These are phyloP conservation scores for Trichoderma parareesei DNA, from an alignment of 495 filamentous ascomycete genomes.

Conservation along the genomic window DNA sequence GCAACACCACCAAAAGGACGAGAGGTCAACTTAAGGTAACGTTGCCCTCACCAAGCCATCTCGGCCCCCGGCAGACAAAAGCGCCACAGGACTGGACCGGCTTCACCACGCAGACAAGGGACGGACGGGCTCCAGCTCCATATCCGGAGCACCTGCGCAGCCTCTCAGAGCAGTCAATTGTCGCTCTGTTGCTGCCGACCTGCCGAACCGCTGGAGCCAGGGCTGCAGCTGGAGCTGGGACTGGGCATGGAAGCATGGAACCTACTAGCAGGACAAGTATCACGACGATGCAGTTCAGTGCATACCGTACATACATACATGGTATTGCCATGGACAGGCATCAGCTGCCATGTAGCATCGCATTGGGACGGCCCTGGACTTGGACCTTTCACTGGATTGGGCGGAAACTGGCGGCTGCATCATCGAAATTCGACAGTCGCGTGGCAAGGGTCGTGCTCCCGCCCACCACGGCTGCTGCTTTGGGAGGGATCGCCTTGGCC, in stretches of 20 bases:
- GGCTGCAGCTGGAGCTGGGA: not conserved
- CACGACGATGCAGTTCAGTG: too few relatives aligned
- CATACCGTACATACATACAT: too few relatives aligned
- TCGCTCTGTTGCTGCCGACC: not conserved
- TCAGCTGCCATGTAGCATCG: not conserved
- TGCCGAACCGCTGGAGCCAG: not conserved
- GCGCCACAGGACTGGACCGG: not conserved
- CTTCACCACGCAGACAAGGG: not conserved
- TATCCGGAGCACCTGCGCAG: not conserved
- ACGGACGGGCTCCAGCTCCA: not conserved
- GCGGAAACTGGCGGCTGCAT: not conserved
- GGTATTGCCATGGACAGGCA: not conserved
- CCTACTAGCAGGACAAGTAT: too few relatives aligned
- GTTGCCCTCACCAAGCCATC: not conserved
- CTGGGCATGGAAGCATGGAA: too few relatives aligned
- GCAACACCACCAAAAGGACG: not conserved
- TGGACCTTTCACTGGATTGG: too few relatives aligned
- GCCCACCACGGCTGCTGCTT: not conserved
- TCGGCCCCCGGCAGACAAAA: constrained; percentile 3
- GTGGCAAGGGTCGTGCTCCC: constrained; percentile 3
- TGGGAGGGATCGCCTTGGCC: not conserved
- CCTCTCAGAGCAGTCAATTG: not conserved
- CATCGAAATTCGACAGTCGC: not conserved
- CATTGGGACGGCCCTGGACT: too few relatives aligned
- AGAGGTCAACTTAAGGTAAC: not conserved